These are phyloP conservation scores for Staphylotrichum tortipilum DNA, from an alignment of 495 filamentous ascomycete genomes.

Conservation along the genomic window DNA sequence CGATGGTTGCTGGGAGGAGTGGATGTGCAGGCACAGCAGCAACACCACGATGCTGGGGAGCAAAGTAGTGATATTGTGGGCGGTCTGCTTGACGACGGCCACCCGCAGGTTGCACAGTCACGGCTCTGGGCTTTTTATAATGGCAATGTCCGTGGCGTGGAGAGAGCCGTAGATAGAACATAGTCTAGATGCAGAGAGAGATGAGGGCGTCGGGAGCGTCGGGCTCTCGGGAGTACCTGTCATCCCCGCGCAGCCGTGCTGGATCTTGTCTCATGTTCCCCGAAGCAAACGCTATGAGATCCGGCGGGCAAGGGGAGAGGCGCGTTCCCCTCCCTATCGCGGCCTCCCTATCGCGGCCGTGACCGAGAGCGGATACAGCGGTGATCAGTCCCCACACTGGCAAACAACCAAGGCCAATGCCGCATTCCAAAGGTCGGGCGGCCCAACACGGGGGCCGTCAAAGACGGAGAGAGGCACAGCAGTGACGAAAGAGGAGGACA, in stretches of 20 bases:
- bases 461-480: neutral
- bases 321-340: no score
- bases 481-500: neutral
- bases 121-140: conserved; percentile 1
- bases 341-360: neutral
- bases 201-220: no score
- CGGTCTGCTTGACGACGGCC: no score
- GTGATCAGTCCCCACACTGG: no score
- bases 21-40: neutral
- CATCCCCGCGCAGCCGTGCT: neutral
- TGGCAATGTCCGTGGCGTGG: neutral
- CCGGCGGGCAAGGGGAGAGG: neutral
- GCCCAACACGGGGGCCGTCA: no score
- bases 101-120: neutral
- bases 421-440: neutral
- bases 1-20: neutral
- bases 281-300: neutral
- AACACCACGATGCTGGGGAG: neutral
- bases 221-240: neutral
- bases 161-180: neutral
- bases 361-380: neutral
- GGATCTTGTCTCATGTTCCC: neutral
- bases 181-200: no score
- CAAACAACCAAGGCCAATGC: neutral
- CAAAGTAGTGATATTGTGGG: neutral